phyloP scores from a whole-genome alignment of 2,329 filamentous ascomycete genomes.

The Phialophora verrucosa region DNA sequence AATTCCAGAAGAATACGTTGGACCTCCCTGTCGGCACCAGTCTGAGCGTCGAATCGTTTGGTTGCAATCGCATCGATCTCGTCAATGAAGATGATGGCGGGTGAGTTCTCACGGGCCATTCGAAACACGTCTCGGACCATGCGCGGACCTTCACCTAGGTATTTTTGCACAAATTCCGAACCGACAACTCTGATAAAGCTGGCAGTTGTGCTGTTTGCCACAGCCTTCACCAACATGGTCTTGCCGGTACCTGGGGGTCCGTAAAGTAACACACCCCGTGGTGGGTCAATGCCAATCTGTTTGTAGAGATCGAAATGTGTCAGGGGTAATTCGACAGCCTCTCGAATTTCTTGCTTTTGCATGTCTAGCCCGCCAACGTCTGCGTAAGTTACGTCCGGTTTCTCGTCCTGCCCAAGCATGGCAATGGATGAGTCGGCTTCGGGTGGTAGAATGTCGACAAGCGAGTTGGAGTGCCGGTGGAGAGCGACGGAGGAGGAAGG shows the following conservation, averaged over 20 bases:
- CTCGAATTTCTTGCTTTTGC: conserved; percentile 99
- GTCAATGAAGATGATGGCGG: conserved; percentile 99
- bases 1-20: conserved; percentile 97
- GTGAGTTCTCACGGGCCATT: conserved; percentile 98
- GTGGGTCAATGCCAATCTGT: conserved; percentile 98
- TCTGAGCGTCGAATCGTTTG: conserved; percentile 98
- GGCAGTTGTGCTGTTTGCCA: conserved; percentile 96
- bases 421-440: conserved; percentile 98
- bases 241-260: conserved; percentile 95
- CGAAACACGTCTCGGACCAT: conserved; percentile 99
- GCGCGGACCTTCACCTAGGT: conserved; percentile 93
- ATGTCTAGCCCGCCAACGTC: conserved; percentile 98
- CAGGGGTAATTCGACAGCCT: conserved; percentile 94
- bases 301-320: conserved; percentile 99
- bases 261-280: conserved; percentile 93
- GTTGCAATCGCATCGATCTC: conserved; percentile 99
- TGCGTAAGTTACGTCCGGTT: conserved; percentile 96
- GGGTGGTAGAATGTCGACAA: conserved; percentile 97
- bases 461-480: conserved; percentile 96
- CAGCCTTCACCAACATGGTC: conserved; percentile 97
- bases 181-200: conserved; percentile 98
- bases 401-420: conserved; percentile 95
- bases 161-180: conserved; percentile 98
- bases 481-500: conserved; percentile 96
- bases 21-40: conserved; percentile 95